Evolutionary conservation across 345 rosid genomes (phyloP).

Genomic region (Excoecaria cochinchinensis): DNA sequence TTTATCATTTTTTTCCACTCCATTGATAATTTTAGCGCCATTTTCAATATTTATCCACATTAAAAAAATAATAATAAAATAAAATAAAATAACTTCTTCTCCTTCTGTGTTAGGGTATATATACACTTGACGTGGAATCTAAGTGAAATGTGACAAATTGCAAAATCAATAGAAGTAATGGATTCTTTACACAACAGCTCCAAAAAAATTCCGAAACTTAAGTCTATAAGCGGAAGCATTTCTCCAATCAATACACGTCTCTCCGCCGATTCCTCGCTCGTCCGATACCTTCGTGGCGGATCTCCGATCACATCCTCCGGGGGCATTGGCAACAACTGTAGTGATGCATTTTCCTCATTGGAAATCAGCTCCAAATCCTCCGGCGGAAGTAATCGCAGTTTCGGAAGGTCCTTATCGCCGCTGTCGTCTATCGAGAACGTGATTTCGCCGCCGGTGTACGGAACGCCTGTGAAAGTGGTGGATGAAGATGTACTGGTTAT

Average conservation of each 20-base stretch:
- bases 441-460: slow-evolving; percentile 11
- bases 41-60: no score
- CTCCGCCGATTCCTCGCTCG: slow-evolving; percentile 7
- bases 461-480: slow-evolving; percentile 8
- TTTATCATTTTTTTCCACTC: no score
- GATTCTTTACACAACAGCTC: not conserved
- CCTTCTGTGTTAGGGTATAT: not conserved
- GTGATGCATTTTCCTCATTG: not conserved
- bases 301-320: slow-evolving; percentile 9
- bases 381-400: not conserved
- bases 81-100: no score
- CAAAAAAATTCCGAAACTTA: slow-evolving; percentile 2
- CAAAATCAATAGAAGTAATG: not conserved
- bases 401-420: slow-evolving; percentile 24
- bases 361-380: not conserved
- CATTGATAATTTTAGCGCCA: no score
- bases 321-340: not conserved
- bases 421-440: slow-evolving; percentile 33
- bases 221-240: slow-evolving; percentile 6
- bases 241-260: not conserved
- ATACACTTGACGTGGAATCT: not conserved
- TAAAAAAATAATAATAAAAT: no score
- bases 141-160: not conserved
- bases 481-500: slow-evolving; percentile 58
- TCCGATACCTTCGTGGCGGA: slow-evolving; percentile 15